Evolutionary conservation across 2,329 filamentous ascomycete genomes (phyloP).

Genomic region (Trichoderma polysporum): DNA sequence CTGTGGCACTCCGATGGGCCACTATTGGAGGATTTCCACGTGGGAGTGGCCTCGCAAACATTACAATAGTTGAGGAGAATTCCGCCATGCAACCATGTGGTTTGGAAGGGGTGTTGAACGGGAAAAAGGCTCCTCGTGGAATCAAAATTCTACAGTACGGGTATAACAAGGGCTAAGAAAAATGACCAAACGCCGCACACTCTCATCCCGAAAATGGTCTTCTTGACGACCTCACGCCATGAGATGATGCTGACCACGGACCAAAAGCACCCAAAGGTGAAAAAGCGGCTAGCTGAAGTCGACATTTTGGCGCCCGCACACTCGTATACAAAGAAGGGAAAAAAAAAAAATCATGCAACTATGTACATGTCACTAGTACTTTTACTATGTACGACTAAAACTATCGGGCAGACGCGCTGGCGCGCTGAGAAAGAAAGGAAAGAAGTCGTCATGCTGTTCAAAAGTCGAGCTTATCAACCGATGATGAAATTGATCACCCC

Average conservation of each 20-base stretch:
- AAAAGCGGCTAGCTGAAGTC: neutral
- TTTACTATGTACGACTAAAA: neutral
- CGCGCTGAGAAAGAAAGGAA: neutral
- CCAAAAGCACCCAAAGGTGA: neutral
- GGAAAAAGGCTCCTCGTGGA: conserved; percentile 10
- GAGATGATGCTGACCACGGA: conserved; percentile 4
- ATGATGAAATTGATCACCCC: neutral
- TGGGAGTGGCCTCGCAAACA: conserved; percentile 13
- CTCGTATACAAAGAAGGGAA: neutral
- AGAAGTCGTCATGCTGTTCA: neutral
- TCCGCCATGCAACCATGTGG: conserved; percentile 1
- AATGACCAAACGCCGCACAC: neutral
- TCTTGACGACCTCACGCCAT: neutral
- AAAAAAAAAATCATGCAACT: neutral
- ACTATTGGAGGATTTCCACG: conserved; percentile 19
- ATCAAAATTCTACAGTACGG: neutral
- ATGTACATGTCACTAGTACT: neutral
- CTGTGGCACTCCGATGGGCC: neutral
- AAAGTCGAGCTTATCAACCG: neutral
- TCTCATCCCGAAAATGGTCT: neutral
- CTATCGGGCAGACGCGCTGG: neutral
- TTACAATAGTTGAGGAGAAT: neutral
- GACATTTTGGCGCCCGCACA: conserved; percentile 6
- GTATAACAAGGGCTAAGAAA: neutral
- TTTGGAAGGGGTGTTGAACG: neutral